These are phyloP conservation scores for Blastobotrys parvus DNA, from an alignment of 805 yeast species.

Conservation along the genomic window DNA sequence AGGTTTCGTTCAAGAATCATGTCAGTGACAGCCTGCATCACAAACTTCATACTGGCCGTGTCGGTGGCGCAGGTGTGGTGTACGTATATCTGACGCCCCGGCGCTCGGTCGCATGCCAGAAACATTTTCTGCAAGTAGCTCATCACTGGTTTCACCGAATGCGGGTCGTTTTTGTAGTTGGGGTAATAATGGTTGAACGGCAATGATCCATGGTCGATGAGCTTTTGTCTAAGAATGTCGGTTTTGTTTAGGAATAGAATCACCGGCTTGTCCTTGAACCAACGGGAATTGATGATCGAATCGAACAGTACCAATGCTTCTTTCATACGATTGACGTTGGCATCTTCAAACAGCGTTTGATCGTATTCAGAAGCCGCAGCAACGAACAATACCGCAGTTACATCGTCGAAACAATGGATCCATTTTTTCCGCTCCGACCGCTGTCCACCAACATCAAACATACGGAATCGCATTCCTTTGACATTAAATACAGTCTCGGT, in stretches of 20 bases:
- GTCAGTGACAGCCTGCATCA: conserved; percentile 87
- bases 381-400: conserved; percentile 81
- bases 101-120: conserved; percentile 49
- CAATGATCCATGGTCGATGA: conserved; percentile 35
- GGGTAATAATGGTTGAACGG: conserved; percentile 73
- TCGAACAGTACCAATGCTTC: conserved; percentile 83
- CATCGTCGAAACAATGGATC: conserved; percentile 90
- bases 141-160: conserved; percentile 57
- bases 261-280: conserved; percentile 82
- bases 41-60: conserved; percentile 79
- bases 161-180: conserved; percentile 59
- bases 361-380: conserved; percentile 89
- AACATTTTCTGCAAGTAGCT: conserved; percentile 65
- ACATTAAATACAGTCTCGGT: conserved; percentile 76
- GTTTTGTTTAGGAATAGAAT: conserved; percentile 84
- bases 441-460: conserved; percentile 96
- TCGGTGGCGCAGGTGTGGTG: conserved; percentile 97
- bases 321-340: conserved; percentile 78
- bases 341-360: conserved; percentile 85
- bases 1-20: conserved; percentile 77
- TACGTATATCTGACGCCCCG: conserved; percentile 71
- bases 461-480: conserved; percentile 54
- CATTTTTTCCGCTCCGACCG: conserved; percentile 85
- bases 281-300: conserved; percentile 71
- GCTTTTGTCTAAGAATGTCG: conserved; percentile 69